phyloP scores from a whole-genome alignment of 2,329 filamentous ascomycete species.

The Eurotiales sp. region DNA sequence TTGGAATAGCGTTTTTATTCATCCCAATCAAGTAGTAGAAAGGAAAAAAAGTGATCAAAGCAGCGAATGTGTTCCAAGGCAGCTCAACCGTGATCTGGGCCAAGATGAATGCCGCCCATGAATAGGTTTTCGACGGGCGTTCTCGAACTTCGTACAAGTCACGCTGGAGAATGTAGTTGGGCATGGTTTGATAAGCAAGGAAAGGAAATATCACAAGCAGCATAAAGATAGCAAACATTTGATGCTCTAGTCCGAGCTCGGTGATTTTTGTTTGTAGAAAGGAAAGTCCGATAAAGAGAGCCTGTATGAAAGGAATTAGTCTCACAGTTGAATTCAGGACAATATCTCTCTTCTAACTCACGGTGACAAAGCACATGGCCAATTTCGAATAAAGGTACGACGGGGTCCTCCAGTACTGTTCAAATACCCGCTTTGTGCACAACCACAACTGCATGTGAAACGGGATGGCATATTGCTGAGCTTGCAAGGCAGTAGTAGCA shows the following conservation, averaged over 20 bases:
- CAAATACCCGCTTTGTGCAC: constrained; percentile 70
- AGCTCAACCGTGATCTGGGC: constrained; percentile 80
- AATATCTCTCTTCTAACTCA: not conserved
- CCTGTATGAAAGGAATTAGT: not conserved
- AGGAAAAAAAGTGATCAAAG: constrained; percentile 70
- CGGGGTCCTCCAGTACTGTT: constrained; percentile 86
- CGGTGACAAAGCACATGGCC: constrained; percentile 53
- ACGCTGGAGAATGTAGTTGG: constrained; percentile 77
- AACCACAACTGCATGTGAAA: constrained; percentile 60
- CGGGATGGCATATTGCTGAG: not conserved
- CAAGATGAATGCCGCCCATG: constrained; percentile 81
- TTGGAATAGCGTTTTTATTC: constrained; percentile 50
- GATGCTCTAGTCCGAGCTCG: constrained; percentile 76
- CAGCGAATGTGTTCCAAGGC: constrained; percentile 74
- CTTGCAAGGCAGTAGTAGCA: not conserved
- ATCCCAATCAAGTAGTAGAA: constrained; percentile 77
- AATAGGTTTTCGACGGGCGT: constrained; percentile 77
- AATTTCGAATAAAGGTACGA: constrained; percentile 80
- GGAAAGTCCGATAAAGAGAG: constrained; percentile 70
- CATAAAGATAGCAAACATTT: constrained; percentile 85
- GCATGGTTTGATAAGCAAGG: constrained; percentile 62
- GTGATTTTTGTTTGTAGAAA: constrained; percentile 70
- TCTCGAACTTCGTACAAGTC: constrained; percentile 81
- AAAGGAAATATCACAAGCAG: constrained; percentile 56
- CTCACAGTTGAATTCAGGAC: no score